Evolutionary conservation across 768 basidiomycete genomes (phyloP).

Genomic region (Mycena polygramma): DNA sequence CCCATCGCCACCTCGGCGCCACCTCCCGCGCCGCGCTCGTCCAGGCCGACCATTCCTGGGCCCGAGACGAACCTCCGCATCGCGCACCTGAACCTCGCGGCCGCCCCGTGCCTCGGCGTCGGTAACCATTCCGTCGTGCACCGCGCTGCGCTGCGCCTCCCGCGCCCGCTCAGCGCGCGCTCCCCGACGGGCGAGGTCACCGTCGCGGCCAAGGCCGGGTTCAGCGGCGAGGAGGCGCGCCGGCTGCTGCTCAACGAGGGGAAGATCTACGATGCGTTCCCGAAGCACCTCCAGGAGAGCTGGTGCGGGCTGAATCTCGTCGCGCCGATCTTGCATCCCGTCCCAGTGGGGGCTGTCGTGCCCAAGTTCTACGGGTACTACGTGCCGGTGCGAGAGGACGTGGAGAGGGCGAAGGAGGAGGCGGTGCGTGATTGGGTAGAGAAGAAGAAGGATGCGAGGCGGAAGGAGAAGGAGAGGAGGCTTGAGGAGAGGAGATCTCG

Average conservation of each 20-base stretch:
- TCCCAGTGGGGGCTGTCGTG: constrained; percentile 28
- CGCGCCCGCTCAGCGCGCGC: constrained; percentile 43
- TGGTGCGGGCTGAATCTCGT: constrained; percentile 32
- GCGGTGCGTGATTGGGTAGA: constrained; percentile 8
- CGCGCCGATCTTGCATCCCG: constrained; percentile 30
- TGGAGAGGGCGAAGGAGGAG: constrained; percentile 27
- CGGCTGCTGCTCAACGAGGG: constrained; percentile 44
- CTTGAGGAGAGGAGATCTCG: neutral
- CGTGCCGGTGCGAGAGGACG: constrained; percentile 30
- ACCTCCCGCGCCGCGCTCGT: neutral
- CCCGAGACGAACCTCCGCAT: constrained; percentile 36
- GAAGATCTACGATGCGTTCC: constrained; percentile 42
- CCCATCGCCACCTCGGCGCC: neutral
- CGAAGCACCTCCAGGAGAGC: constrained; percentile 24
- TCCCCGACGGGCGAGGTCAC: constrained; percentile 44
- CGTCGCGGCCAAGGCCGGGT: constrained; percentile 48
- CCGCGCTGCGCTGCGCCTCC: constrained; percentile 54
- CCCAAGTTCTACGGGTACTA: constrained; percentile 35
- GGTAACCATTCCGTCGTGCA: constrained; percentile 59
- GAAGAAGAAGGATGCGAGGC: neutral
- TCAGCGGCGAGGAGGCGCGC: constrained; percentile 39
- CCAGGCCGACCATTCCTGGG: neutral
- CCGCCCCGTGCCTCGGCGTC: constrained; percentile 42
- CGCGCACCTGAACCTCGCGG: constrained; percentile 51
- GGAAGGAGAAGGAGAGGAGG: neutral